Conservation (phyloP, 2,329 filamentous ascomycete species). For the Kalmusia sp. region DNA sequence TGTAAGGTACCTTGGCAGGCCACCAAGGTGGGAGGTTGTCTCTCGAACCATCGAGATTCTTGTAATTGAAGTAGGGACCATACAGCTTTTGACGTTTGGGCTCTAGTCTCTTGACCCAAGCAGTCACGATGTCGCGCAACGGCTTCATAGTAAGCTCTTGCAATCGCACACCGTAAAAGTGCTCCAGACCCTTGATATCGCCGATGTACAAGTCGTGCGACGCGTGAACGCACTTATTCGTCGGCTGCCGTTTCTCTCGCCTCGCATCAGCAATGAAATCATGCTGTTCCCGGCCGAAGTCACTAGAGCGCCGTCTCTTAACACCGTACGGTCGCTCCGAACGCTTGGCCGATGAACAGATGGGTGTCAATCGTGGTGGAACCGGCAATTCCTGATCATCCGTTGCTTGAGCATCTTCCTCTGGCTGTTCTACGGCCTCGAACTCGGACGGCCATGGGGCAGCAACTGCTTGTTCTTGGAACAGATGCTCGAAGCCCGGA, state of each 20-base stretch:
- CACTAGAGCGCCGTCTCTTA: constrained; percentile 12
- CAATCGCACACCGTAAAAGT: constrained; percentile 33
- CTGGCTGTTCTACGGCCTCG: too few relatives aligned
- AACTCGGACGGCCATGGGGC: neutral
- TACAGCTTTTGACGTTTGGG: constrained; percentile 32
- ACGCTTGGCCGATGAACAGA: too few relatives aligned
- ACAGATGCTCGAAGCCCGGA: constrained; percentile 34
- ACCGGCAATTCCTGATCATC: too few relatives aligned
- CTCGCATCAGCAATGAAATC: too few relatives aligned
- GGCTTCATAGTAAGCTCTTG: constrained; percentile 43
- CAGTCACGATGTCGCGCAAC: constrained; percentile 37
- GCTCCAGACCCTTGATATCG: constrained; percentile 25
- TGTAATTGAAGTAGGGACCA: constrained; percentile 26
- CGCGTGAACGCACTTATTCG: constrained; percentile 9
- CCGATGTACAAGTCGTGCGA: constrained; percentile 33
- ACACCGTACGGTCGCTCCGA: neutral
- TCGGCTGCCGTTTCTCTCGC: too few relatives aligned
- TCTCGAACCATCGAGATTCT: constrained; percentile 19
- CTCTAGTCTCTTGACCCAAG: constrained; percentile 39
- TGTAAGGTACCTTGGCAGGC: constrained; percentile 35
- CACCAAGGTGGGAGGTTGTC: constrained; percentile 33
- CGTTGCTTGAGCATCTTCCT: too few relatives aligned
- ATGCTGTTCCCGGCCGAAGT: constrained; percentile 13
- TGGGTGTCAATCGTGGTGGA: too few relatives aligned
- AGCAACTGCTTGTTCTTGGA: constrained; percentile 12